Percentiles rank a stretch among this genome's conserved stretches.
These are phyloP conservation scores for Melampsora americana DNA, from an alignment of 1,284 basidiomycete genomes.

Conservation along the genomic window DNA sequence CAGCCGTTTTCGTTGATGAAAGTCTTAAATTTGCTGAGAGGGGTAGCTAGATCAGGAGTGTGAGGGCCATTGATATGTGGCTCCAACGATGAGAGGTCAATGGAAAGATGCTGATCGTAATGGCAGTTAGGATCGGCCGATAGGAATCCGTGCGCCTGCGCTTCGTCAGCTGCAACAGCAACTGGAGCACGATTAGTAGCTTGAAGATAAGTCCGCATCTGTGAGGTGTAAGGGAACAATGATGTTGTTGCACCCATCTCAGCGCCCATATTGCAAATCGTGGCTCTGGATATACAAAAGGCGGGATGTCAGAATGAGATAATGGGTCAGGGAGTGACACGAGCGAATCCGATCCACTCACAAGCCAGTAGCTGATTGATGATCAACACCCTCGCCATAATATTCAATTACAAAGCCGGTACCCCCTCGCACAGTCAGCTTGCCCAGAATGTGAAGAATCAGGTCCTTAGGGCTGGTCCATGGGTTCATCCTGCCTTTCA, in stretches of 20 bases:
- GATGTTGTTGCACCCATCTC: conserved; percentile 98
- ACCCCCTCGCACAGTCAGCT: conserved; percentile 90
- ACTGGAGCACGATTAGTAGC: conserved; percentile 87
- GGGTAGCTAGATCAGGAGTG: conserved; percentile 94
- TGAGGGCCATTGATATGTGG: conserved; percentile 96
- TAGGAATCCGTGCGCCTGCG: conserved; percentile 69
- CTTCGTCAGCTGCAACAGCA: conserved; percentile 78
- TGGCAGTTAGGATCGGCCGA: conserved; percentile 81
- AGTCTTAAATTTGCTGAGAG: conserved; percentile 81
- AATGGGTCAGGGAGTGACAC: not conserved
- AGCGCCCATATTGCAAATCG: conserved; percentile 78
- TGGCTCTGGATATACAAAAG: conserved; percentile 45
- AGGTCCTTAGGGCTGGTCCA: conserved; percentile 98
- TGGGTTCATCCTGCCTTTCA: conserved; percentile 80
- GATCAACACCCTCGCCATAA: conserved; percentile 86
- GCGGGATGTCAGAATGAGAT: not conserved
- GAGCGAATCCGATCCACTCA: conserved; percentile 12
- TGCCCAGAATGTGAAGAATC: conserved; percentile 89
- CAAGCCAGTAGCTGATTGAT: conserved; percentile 85
- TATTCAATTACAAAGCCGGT: conserved; percentile 97
- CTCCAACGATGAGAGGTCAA: conserved; percentile 88
- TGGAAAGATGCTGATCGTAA: conserved; percentile 92
- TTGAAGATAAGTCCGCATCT: conserved; percentile 74
- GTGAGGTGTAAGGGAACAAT: conserved; percentile 86
- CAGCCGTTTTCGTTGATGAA: conserved; percentile 80